Base-by-base conservation (phyloP, 345 rosid genomes). In the Sonneratia caseolaris region DNA sequence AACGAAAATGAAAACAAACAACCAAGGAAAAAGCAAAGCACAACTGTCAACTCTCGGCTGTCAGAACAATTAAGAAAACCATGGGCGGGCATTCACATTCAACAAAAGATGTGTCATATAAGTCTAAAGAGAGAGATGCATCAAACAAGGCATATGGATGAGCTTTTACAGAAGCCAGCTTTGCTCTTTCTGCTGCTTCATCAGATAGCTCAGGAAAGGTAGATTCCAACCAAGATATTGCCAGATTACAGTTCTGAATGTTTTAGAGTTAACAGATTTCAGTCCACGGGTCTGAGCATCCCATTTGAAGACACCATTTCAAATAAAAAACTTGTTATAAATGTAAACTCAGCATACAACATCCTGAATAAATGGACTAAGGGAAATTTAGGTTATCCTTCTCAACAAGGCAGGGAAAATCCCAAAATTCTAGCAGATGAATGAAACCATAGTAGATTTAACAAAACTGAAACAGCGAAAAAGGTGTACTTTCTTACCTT, bases 141-240 rank as follows among this genome's bases (percentile, higher is more conserved):
- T 92, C 94, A 79, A 91, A 86, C 61, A 91, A 64, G 72, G 90
- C 91, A 85, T 81, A 76, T 21, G 96, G 91, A 43, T 69, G 87
- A 77, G 98, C 97, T 83, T 82, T 91, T 68, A 88, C 69, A 6
- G 84, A 77, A 66, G 79, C 72, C 24, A 73, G 75, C 77, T 77
- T 86, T 43, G 66, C 96, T 73, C 70, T 77, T 75, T 84, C 87
- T 53, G 75, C 75, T 79, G 75, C 75, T 79, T 88, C 88, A 67
- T 82, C 79, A 77, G 80, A 78, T 83, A 92, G 71, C 81, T 87
- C 97, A 56, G 96, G 93, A 84, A 96, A 96, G 59, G 87, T 87
- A 74, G 90, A 86, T 87, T 96, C 98, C 85, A 92, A 80, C 98
- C 96, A 96, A 77, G 90, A 86, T 72, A 92, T 91, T 79, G 96